Evolutionary conservation across 2,329 filamentous ascomycete species (phyloP), one percentile per base, ranked within the genome.

Genomic region (Fusarium phyllophilum): DNA sequence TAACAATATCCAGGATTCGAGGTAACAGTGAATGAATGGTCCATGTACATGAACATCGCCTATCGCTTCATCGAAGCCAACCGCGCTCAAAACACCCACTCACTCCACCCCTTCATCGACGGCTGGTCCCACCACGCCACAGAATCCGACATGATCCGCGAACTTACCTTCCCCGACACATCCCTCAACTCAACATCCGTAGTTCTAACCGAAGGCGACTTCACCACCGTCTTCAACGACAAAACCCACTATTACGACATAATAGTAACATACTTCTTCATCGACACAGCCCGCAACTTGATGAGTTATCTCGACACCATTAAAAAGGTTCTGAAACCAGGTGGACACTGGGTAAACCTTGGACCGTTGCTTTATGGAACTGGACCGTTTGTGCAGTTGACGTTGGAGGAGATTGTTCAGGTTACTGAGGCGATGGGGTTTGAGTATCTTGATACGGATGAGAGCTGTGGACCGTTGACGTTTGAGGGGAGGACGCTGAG

Each of bases 221-320:
- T 90, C 70, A 87, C 85, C 1, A 85, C 84, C 1, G 80, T 73
- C 6, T 85, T 85, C 68, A 49, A 55, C 46, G 64, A 75, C 6
- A 44, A 78, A 3, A 56, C 70, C 1, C 74, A 75, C 1, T 57
- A 73, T 8, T 90, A 83, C 76, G 88, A 90, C 60, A 81, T 84
- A 2, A 78, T 90, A 0, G 78, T 89, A 0, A 89, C 89, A 0
- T 84, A 89, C 48, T 90, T 90, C 79, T 90, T 90, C 79, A 89
- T 90, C 71, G 89, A 90, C 74, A 90, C 88, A 1, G 88, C 89
- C 0, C 84, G 87, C 1, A 90, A 90, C 61, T 77, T 89, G 3
- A 82, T 89, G 77, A 80, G 75, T 1, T 90, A 90, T 68, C 81
- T 90, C 11, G 87, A 90, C 41, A 88, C 84, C 0, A 89, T 89